These are phyloP conservation scores for Paraurostyla sp. DNA, from an alignment of 73 alveolate species.

Conservation along the genomic window DNA sequence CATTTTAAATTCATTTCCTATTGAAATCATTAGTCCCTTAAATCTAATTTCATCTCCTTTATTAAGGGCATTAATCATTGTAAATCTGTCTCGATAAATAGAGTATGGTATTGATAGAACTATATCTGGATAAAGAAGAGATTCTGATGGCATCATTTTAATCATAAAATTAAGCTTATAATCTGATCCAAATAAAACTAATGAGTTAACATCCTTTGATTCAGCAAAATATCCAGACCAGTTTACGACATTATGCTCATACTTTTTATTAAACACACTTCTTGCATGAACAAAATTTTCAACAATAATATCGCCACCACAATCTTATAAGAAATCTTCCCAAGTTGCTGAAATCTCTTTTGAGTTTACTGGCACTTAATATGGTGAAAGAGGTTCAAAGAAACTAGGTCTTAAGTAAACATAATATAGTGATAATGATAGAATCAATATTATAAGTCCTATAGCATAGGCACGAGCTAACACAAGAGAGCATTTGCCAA, in stretches of 20 bases:
- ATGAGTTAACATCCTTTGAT: constrained; percentile 29
- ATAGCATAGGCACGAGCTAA: constrained; percentile 66
- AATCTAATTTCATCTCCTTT: constrained; percentile 87
- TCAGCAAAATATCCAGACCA: constrained; percentile 92
- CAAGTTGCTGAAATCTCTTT: constrained; percentile 77
- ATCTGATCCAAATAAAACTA: constrained; percentile 47
- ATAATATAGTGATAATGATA: neutral
- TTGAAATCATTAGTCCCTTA: constrained; percentile 76
- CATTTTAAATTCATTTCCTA: constrained; percentile 89
- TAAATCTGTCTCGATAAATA: neutral
- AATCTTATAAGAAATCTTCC: constrained; percentile 87
- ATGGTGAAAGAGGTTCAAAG: neutral
- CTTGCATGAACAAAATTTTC: constrained; percentile 87
- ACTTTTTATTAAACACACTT: constrained; percentile 84
- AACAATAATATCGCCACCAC: constrained; percentile 88
- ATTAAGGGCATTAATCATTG: constrained; percentile 44
- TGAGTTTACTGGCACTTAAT: neutral
- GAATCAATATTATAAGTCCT: constrained; percentile 5
- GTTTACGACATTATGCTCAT: constrained; percentile 76
- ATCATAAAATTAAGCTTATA: constrained; percentile 80
- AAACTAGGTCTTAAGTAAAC: neutral
- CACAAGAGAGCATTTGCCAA: constrained; percentile 80
- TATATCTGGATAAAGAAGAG: constrained; percentile 85
- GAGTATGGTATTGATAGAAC: constrained; percentile 79
- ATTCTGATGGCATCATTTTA: constrained; percentile 93